Percentiles rank a stretch among this genome's conserved stretches.
phyloP scores from a whole-genome alignment of 148 eudicot genomes.

The Cornus kousa region DNA sequence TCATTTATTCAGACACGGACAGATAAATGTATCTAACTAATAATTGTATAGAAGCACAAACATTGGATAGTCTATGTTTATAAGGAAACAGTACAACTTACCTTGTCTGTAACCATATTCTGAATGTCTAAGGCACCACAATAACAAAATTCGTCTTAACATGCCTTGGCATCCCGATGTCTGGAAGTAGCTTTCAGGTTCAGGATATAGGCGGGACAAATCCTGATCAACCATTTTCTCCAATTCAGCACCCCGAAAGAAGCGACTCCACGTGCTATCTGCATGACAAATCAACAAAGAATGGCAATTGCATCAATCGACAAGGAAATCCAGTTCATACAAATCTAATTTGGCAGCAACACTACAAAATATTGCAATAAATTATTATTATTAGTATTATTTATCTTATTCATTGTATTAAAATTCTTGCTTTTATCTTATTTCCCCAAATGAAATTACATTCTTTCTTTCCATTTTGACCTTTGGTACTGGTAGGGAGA shows the following conservation, averaged over 20 bases:
- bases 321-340: neutral
- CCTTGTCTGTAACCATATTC: slow-evolving; percentile 98
- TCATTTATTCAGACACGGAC: neutral
- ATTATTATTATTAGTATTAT: no score
- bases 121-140: slow-evolving; percentile 96
- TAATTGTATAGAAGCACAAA: neutral
- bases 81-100: slow-evolving; percentile 13
- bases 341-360: neutral
- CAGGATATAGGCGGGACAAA: slow-evolving; percentile 95
- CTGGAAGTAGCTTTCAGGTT: slow-evolving; percentile 91
- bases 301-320: slow-evolving; percentile 3
- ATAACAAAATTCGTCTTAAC: slow-evolving; percentile 77
- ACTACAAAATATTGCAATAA: neutral
- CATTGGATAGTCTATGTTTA: neutral
- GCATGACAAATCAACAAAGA: slow-evolving; percentile 20
- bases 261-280: slow-evolving; percentile 99
- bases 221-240: slow-evolving; percentile 95
- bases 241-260: slow-evolving; percentile 90
- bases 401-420: neutral
- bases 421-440: neutral
- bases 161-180: slow-evolving; percentile 87
- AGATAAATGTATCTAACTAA: neutral
- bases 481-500: neutral
- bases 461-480: neutral
- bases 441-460: neutral